Evolutionary conservation across 2,329 filamentous ascomycete genomes (phyloP), one percentile per base, ranked within the genome.

Genomic region (Exophiala dermatitidis): DNA sequence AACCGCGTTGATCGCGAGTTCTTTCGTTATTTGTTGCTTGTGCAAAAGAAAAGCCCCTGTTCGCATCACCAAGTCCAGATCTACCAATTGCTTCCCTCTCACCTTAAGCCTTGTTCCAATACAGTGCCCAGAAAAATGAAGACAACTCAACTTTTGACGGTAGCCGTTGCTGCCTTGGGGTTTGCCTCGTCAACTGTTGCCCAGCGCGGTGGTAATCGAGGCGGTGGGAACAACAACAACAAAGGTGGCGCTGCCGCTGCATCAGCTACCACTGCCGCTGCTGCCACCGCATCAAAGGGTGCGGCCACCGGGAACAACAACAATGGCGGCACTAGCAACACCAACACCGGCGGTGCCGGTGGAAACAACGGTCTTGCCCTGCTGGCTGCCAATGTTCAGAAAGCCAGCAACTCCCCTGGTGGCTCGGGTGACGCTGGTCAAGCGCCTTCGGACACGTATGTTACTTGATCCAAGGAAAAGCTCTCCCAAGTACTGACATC

Each of bases 1-100:
- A 52, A 57, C 54, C 57, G 57, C 57, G 57, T 59, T 59, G 57
- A 59, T 51, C 57, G 57, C 57, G 57, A 54, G 57, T 54, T 59
- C 57, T 54, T 44, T 57, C 57, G 57, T 59, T 59, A 30, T 53
- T 34, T 57, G 10, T 30, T 19, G 19, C 19, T 19, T 19, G 19
- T 19, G 19, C 36, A 9, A 29, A 33, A 37, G 44, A 46, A 31
- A 34, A 10, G 9, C 47, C 36, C 41, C 43, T 48, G 38, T 53
- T 49, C 49, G 48, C 34, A 48, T 52, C 48, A 46, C 44, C 42
- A 45, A 53, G 46, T 41, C 32, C 46, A 46, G 42, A 33, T 53
- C 42, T 38, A 19, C 19, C 55, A 54, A 38, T 43, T 52, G 31
- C 29, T 28, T 31, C 40, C 1, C 47, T 48, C 48, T 9, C 9